Evolutionary conservation across 208 protist genomes (phyloP).

Genomic region (Angomonas deanei): DNA sequence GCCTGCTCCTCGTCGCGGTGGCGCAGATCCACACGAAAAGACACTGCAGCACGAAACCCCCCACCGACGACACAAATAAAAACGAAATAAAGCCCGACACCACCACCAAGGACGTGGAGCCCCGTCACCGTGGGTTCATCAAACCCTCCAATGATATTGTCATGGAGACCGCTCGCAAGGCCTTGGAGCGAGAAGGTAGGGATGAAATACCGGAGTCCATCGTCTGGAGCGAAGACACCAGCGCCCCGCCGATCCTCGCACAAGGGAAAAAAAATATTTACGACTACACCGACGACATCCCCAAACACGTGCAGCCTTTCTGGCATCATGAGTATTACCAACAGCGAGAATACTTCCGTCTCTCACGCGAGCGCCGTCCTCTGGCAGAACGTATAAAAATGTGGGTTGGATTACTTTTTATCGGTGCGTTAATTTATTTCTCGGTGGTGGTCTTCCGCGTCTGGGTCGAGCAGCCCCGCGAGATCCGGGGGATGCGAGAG

Average conservation of each 20-base stretch:
- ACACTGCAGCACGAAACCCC: not conserved
- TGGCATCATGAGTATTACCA: slow-evolving; percentile 87
- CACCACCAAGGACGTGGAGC: slow-evolving; percentile 25
- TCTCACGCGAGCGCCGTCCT: slow-evolving; percentile 75
- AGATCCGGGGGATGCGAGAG: slow-evolving; percentile 76
- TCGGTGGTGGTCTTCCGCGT: slow-evolving; percentile 69
- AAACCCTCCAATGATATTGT: slow-evolving; percentile 79
- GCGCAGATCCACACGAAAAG: too few species aligned
- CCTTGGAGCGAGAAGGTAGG: slow-evolving; percentile 67
- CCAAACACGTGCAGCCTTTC: slow-evolving; percentile 80
- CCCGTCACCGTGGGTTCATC: slow-evolving; percentile 57
- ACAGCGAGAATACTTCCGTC: slow-evolving; percentile 82
- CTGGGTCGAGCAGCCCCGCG: slow-evolving; percentile 79
- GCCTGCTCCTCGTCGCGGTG: too few species aligned
- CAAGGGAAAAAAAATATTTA: slow-evolving; percentile 80
- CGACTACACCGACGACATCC: slow-evolving; percentile 86
- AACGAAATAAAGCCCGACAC: not conserved
- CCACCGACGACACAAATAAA: not conserved
- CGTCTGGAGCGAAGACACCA: slow-evolving; percentile 79
- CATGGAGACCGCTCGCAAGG: slow-evolving; percentile 79
- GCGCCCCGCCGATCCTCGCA: slow-evolving; percentile 59
- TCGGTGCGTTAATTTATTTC: slow-evolving; percentile 25
- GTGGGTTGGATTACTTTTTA: slow-evolving; percentile 27
- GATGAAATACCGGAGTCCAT: slow-evolving; percentile 64
- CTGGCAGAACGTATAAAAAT: slow-evolving; percentile 50